Evolutionary conservation across 305 asterid species (phyloP).

Genomic region (Fraxinus sp.): DNA sequence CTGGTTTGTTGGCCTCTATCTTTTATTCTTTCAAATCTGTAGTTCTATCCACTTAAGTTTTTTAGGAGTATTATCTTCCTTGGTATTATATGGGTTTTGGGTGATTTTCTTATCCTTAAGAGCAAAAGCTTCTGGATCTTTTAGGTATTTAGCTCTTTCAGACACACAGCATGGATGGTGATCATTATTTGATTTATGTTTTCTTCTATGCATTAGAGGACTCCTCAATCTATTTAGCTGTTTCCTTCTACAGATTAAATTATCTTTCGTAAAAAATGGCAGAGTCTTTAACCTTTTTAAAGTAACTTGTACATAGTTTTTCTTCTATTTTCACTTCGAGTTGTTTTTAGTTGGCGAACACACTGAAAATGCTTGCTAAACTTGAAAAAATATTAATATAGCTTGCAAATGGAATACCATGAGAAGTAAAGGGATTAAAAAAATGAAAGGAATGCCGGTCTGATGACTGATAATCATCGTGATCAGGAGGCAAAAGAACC

Average conservation of each 20-base stretch:
- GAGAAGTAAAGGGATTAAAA: not conserved
- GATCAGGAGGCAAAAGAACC: not conserved
- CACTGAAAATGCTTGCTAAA: not conserved
- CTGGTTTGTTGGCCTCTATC: not conserved
- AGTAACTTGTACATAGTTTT: not conserved
- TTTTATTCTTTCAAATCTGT: not conserved
- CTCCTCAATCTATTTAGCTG: not conserved
- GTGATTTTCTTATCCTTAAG: not conserved
- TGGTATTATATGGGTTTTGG: not conserved
- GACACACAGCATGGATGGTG: slow-evolving; percentile 4
- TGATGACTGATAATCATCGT: not conserved
- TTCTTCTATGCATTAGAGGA: not conserved
- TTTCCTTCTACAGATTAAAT: not conserved
- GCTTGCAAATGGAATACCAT: not conserved
- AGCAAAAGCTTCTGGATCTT: not conserved
- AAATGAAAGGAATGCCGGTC: not conserved
- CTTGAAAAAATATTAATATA: not conserved
- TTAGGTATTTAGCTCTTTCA: not conserved
- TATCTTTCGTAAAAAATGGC: not conserved
- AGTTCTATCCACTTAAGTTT: not conserved
- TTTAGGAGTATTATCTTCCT: not conserved
- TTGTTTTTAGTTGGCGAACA: not conserved
- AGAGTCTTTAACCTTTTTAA: not conserved
- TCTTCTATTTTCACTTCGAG: not conserved
- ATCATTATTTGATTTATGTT: not conserved